Conservation (phyloP, 2,329 filamentous ascomycete species). For the Aspergillus glaucus region DNA sequence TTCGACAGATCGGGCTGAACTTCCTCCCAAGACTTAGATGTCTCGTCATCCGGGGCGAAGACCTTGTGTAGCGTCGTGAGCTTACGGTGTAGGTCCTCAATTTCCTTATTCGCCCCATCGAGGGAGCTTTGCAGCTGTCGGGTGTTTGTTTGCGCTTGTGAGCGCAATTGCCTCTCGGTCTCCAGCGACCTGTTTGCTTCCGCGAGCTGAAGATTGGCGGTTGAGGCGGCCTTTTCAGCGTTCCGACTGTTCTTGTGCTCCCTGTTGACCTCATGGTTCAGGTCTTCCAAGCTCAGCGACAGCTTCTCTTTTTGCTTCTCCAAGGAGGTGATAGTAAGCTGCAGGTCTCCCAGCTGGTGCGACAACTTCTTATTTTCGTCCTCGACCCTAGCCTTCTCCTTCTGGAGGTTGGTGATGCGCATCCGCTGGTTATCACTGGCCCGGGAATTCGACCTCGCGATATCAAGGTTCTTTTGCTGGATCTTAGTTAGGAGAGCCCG, state of each 20-base stretch:
- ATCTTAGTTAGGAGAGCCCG: conserved; percentile 91
- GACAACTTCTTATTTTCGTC: conserved; percentile 75
- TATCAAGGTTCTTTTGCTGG: conserved; percentile 94
- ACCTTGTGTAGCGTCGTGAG: conserved; percentile 77
- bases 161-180: conserved; percentile 77
- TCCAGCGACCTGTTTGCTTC: conserved; percentile 87
- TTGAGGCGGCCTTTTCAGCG: conserved; percentile 81
- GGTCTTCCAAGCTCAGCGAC: conserved; percentile 77
- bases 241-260: conserved; percentile 86
- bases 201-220: conserved; percentile 72
- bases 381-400: conserved; percentile 75
- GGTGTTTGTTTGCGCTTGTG: conserved; percentile 78
- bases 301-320: conserved; percentile 96
- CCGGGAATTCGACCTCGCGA: conserved; percentile 80
- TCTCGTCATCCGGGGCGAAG: conserved; percentile 64
- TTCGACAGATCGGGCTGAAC: conserved; percentile 61
- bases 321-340: conserved; percentile 72
- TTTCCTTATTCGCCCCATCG: conserved; percentile 72
- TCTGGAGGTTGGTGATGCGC: conserved; percentile 68
- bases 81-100: conserved; percentile 72
- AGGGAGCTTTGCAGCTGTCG: conserved; percentile 73
- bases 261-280: conserved; percentile 83
- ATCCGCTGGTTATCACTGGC: conserved; percentile 77
- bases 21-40: conserved; percentile 62
- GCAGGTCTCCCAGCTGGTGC: conserved; percentile 78